Conservation (phyloP, 192 early-diverging fungal species). For the Martensiomyces pterosporus region DNA sequence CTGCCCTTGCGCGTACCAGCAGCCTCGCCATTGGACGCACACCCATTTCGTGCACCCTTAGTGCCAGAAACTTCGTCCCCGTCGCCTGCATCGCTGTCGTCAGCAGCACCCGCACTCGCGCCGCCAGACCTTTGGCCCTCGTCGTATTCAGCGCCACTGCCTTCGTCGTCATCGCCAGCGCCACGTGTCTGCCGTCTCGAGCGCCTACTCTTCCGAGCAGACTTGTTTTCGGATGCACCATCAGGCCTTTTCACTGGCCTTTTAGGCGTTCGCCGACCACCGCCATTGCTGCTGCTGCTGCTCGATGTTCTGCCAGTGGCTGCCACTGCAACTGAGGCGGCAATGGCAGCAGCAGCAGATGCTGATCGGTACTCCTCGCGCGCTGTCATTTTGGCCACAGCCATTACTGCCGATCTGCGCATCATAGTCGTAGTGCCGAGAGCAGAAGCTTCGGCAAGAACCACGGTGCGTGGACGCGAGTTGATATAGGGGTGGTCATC, state of each 20-base stretch:
- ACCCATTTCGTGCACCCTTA: too few relatives aligned
- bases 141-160: too few relatives aligned
- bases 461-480: constrained; percentile 38
- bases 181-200: neutral
- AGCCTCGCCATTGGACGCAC: too few relatives aligned
- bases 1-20: neutral
- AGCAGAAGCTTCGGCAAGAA: constrained; percentile 34
- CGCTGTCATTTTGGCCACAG: constrained; percentile 46
- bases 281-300: too few relatives aligned
- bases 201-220: neutral
- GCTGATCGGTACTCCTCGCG: constrained; percentile 43
- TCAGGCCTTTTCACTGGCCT: too few relatives aligned
- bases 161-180: neutral
- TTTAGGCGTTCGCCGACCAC: neutral
- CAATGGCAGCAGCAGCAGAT: constrained; percentile 32
- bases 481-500: constrained; percentile 67
- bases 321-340: constrained; percentile 30
- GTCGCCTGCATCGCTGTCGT: too few relatives aligned
- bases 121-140: too few relatives aligned
- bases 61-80: too few relatives aligned
- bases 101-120: too few relatives aligned
- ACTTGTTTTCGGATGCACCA: too few relatives aligned
- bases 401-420: constrained; percentile 46
- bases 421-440: constrained; percentile 44
- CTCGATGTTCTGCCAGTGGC: constrained; percentile 1